Conservation (phyloP, 2,329 filamentous ascomycete species). For the Septoria linicola region DNA sequence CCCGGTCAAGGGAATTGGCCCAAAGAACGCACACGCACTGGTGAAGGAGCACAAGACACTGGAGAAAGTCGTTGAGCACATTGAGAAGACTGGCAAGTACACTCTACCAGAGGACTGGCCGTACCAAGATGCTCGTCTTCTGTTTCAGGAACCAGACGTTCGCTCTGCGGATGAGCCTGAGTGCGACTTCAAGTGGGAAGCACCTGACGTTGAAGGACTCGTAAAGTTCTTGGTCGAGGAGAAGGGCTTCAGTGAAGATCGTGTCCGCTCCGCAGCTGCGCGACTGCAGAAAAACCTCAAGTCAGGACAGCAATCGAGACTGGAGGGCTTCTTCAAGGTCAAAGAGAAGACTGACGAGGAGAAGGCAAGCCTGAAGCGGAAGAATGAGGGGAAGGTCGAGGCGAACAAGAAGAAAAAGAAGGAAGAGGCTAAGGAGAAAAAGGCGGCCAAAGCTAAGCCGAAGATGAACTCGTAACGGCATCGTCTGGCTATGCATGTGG, state of each 20-base stretch:
- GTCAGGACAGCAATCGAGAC: conserved; percentile 80
- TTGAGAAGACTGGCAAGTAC: conserved; percentile 77
- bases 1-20: conserved; percentile 90
- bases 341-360: conserved; percentile 84
- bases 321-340: conserved; percentile 97
- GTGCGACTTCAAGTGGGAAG: conserved; percentile 98
- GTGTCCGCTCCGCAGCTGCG: conserved; percentile 75
- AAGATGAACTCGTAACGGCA: conserved; percentile 37
- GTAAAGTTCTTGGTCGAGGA: conserved; percentile 87
- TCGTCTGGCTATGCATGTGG: conserved; percentile 4
- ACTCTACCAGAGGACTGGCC: conserved; percentile 95
- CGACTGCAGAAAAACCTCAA: conserved; percentile 88
- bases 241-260: conserved; percentile 95
- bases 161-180: conserved; percentile 76
- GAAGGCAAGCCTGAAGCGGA: conserved; percentile 82
- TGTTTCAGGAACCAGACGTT: conserved; percentile 92
- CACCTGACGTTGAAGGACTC: conserved; percentile 84
- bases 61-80: conserved; percentile 79
- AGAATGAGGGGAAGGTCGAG: conserved; percentile 87
- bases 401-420: conserved; percentile 95
- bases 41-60: conserved; percentile 89
- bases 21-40: conserved; percentile 85
- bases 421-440: conserved; percentile 93
- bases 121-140: conserved; percentile 81
- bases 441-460: conserved; percentile 83